Conservation (phyloP, 495 filamentous ascomycete species). For the Talaromyces nanjingensis region DNA sequence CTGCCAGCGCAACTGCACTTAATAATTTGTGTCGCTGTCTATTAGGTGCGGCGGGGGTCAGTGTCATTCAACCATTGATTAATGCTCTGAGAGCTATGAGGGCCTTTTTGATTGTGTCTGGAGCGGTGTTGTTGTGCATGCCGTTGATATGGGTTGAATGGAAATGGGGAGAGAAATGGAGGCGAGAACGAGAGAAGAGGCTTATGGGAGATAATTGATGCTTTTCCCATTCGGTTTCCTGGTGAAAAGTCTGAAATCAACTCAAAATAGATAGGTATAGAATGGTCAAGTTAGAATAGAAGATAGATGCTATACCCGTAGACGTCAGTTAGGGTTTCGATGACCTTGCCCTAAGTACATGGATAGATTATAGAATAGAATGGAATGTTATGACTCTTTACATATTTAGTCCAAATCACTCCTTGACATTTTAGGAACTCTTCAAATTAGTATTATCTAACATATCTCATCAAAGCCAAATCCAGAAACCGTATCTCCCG, state of each 20-base stretch:
- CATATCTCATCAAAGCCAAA: no score
- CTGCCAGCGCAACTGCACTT: constrained; percentile 50
- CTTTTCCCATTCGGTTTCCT: background rate
- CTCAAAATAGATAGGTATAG: background rate
- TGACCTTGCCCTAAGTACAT: background rate
- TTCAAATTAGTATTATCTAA: no score
- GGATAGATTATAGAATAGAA: background rate
- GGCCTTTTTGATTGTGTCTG: constrained; percentile 49
- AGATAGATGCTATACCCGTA: background rate
- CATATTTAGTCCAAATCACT: background rate
- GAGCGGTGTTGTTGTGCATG: constrained; percentile 16
- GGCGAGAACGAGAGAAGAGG: constrained; percentile 19
- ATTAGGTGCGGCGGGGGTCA: constrained; percentile 50
- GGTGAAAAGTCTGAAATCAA: no score
- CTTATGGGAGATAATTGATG: background rate
- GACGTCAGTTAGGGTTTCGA: background rate
- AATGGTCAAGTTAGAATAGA: background rate
- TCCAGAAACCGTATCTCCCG: no score
- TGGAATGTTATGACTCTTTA: background rate
- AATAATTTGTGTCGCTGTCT: constrained; percentile 55
- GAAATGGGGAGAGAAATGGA: constrained; percentile 29
- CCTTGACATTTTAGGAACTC: no score
- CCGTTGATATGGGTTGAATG: constrained; percentile 17
- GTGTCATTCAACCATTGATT: constrained; percentile 49
- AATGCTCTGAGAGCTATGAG: constrained; percentile 48